A percentile compares a stretch with the other conserved stretches of the same genome.
Conservation (phyloP, 129 eudicot genomes). For the Saussurea involucrata region DNA sequence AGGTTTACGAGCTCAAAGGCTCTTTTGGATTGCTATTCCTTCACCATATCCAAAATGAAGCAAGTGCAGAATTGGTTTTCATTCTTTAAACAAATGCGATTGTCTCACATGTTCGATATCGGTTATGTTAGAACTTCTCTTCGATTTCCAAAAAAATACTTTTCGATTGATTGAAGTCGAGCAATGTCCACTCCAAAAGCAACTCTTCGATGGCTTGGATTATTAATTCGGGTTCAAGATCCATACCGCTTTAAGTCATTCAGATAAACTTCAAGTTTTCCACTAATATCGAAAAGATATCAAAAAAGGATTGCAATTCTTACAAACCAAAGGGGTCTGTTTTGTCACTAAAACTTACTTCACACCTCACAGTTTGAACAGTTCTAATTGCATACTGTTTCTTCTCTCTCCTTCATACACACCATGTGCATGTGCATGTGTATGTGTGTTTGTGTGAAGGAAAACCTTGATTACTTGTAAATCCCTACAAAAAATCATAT, state of each 20-base stretch:
- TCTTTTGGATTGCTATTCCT: not conserved
- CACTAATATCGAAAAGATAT: not conserved
- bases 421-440: not conserved
- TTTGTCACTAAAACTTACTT: constrained; percentile 6
- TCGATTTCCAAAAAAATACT: too few species aligned
- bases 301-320: not conserved
- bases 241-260: not conserved
- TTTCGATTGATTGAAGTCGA: too few species aligned
- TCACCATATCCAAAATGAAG: too few species aligned
- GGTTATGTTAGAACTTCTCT: too few species aligned
- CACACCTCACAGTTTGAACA: constrained; percentile 17
- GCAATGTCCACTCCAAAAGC: too few species aligned
- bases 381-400: constrained; percentile 14
- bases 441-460: not conserved
- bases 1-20: not conserved
- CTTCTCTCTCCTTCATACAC: constrained; percentile 20
- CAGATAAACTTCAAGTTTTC: not conserved
- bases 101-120: not conserved
- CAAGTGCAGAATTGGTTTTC: not conserved
- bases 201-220: too few species aligned
- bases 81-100: not conserved
- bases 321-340: not conserved
- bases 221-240: too few species aligned
- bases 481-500: constrained; percentile 23
- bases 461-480: constrained; percentile 22